phyloP scores from a whole-genome alignment of 176 grass and related monocot species.

The Rhynchospora tenuis region DNA sequence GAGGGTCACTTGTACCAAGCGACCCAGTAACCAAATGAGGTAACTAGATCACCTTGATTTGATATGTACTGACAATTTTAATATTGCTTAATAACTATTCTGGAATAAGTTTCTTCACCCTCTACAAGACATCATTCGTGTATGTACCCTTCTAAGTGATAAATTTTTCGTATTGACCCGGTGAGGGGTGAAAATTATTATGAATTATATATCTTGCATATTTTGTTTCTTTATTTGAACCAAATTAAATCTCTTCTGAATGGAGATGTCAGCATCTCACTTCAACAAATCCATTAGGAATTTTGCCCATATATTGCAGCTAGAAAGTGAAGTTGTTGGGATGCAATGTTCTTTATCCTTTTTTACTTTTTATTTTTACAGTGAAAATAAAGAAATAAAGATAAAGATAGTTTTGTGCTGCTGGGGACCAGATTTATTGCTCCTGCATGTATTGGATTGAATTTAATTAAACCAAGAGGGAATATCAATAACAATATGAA shows the following conservation, averaged over 20 bases:
- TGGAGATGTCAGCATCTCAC: conserved; percentile 2
- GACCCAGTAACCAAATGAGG: conserved; percentile 20
- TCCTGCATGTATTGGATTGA: neutral
- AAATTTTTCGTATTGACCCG: neutral
- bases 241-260: neutral
- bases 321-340: conserved; percentile 8
- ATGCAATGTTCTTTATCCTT: neutral
- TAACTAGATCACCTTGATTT: neutral
- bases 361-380: neutral
- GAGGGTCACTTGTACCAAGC: conserved; percentile 12
- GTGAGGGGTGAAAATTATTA: neutral
- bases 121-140: neutral
- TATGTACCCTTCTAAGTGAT: neutral
- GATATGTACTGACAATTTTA: neutral
- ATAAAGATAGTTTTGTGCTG: neutral
- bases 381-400: neutral
- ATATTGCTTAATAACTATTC: neutral
- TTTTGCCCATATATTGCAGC: neutral
- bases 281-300: conserved; percentile 13
- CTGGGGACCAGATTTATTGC: conserved; percentile 12
- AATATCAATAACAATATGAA: neutral
- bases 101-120: neutral
- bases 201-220: neutral
- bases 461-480: neutral
- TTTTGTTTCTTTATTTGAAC: neutral